Evolutionary conservation across 202 grass and related monocot genomes (phyloP), one percentile per base, ranked within the genome.

Genomic region (Carex sylvatica): DNA sequence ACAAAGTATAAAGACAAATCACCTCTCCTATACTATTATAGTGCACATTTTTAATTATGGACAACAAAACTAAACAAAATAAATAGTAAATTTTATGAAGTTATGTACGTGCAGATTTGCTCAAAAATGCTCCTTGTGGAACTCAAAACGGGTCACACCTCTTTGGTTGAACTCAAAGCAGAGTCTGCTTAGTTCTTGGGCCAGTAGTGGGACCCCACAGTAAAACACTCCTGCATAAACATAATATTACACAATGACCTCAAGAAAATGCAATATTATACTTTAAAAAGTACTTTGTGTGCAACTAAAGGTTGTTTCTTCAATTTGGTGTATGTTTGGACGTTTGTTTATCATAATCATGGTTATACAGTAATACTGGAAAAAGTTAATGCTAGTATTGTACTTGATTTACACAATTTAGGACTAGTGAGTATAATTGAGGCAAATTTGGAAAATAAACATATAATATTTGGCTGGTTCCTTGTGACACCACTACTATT

Each of bases 41-140:
- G 78, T 63, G 78, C 22, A 80, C 56, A 80, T 62, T 80, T 80
- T 52, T 67, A 52, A 68, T 69, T 46, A 82, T 67, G 49, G 62
- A 65, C 80, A 82, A 56, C 44, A 82, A 82, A 82, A 82, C 80
- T 82, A 69, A 69, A 82, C 80, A 82, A 82, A 69, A 51, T 66
- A 69, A 82, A 67, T 35, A 26, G 68, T 66, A 63, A 64, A 65
- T 66, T 16, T 28, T 18, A 65, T 49, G 19, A 78, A 78, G 2
- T 26, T 77, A 84, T 77, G 60, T 78, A 65, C 8, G 53, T 70
- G 79, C 70, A 83, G 65, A 31, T 86, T 65, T 19, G 12, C 66
- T 93, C 85, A 97, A 90, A 97, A 97, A 88, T 97, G 91, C 69
- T 97, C 94, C 89, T 97, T 97, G 86, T 88, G 94, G 83, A 97